Conservation (phyloP, 495 filamentous ascomycete species). For the Pseudoneurospora amorphoporcata region DNA sequence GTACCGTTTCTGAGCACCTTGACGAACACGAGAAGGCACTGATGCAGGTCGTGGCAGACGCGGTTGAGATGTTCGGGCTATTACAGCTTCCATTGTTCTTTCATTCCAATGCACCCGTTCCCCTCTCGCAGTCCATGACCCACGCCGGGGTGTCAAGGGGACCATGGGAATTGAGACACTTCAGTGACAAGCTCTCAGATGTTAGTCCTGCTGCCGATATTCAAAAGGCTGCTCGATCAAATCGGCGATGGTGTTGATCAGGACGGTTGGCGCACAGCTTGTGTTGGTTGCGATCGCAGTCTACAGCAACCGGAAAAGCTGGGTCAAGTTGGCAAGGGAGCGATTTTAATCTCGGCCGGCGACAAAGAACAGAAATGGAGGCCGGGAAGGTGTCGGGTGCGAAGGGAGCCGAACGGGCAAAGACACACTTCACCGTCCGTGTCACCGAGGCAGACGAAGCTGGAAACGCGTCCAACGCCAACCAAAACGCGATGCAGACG, state of each 20-base stretch:
- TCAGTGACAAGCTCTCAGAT: not conserved
- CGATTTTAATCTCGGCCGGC: not conserved
- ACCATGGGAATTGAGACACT: not conserved
- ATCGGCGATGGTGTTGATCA: not conserved
- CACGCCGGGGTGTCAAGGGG: not conserved
- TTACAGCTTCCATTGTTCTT: not conserved
- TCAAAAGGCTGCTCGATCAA: constrained; percentile 5
- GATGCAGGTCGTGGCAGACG: not conserved
- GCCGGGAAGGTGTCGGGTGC: not conserved
- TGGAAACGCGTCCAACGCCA: constrained; percentile 16
- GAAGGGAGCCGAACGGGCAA: not conserved
- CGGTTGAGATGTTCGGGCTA: not conserved
- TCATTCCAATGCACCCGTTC: not conserved
- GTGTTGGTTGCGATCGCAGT: not conserved
- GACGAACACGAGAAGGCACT: not conserved
- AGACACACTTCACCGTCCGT: constrained; percentile 1
- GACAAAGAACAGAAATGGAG: not conserved
- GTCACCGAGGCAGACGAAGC: not conserved
- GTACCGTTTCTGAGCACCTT: not conserved
- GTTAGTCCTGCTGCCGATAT: not conserved
- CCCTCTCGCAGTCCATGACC: not conserved
- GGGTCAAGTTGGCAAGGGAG: not conserved
- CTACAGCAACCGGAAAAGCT: not conserved
- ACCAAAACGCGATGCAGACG: constrained; percentile 13
- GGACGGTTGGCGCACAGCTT: not conserved